Percentiles rank a stretch among this genome's conserved stretches.
Evolutionary conservation across 2,329 filamentous ascomycete genomes (phyloP).

Genomic region (Pyricularia pennisetigena): DNA sequence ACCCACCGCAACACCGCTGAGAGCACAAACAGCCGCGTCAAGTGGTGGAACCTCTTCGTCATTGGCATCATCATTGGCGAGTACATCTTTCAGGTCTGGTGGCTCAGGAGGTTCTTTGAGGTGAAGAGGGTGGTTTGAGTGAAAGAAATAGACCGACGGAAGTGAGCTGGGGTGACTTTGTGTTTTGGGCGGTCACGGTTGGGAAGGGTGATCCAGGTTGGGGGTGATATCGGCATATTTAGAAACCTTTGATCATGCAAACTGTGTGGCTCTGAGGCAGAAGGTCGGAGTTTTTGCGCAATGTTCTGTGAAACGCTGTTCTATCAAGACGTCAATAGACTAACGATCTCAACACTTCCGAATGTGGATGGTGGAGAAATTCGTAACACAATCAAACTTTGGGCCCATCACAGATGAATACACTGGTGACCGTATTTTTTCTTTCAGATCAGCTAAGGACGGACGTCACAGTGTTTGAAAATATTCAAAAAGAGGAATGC

Average conservation of each 20-base stretch:
- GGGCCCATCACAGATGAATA: neutral
- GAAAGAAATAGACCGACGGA: neutral
- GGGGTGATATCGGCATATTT: neutral
- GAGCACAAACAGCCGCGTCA: slow-evolving; percentile 93
- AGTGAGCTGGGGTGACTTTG: too few relatives aligned
- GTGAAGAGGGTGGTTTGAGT: slow-evolving; percentile 56
- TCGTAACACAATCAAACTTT: neutral
- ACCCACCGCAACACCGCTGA: slow-evolving; percentile 98
- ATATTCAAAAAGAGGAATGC: neutral
- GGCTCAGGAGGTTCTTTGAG: slow-evolving; percentile 97
- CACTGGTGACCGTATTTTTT: neutral
- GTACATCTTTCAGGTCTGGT: slow-evolving; percentile 98
- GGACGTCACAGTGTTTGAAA: too few relatives aligned
- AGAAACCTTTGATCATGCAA: neutral
- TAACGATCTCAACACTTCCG: neutral
- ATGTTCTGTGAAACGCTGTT: neutral
- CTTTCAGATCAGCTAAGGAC: neutral
- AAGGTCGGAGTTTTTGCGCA: neutral
- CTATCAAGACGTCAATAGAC: neutral
- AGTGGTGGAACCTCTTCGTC: slow-evolving; percentile 99
- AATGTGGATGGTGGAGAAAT: neutral
- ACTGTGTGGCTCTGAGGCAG: neutral
- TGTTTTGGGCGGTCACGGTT: neutral
- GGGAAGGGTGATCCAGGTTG: neutral
- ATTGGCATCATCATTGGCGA: slow-evolving; percentile 80